Base-by-base conservation (phyloP, 805 yeast species). In the Candida ipomoeae region DNA sequence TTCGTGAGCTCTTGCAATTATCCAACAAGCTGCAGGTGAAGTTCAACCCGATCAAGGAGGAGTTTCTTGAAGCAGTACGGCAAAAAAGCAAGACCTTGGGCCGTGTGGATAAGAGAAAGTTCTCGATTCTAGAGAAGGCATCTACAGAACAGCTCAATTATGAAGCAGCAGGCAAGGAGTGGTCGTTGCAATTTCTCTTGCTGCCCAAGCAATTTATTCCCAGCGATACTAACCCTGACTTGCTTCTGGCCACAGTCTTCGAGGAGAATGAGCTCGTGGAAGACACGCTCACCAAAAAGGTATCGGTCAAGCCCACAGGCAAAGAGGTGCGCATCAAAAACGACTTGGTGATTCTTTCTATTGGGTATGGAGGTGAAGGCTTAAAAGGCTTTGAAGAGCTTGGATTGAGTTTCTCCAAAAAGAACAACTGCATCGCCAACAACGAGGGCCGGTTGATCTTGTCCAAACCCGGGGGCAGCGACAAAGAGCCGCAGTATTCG, bases 301-400 rank as follows among this genome's bases (percentile, higher is more conserved):
- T 51, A 14, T 32, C 46, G 6, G 70, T 74, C 17, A 56, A 53
- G 8, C 67, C 76, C 1, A 75, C 80, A 0, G 72, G 70, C 4
- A 67, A 60, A 6, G 56, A 58, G 14, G 59, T 59, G 2, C 54
- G 60, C 0, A 64, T 76, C 32, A 63, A 74, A 10, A 73, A 83
- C 18, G 94, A 91, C 53, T 66, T 90, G 13, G 84, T 87, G 0
- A 84, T 94, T 41, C 73, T 87, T 5, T 85, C 96, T 10, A 82
- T 92, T 20, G 99, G 99, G 0, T 92, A 89, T 70, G 76, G 79
- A 57, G 90, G 96, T 1, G 64, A 69, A 8, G 81, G 89, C 6
- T 60, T 92, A 14, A 58, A 62, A 1, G 96, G 85, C 3, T 77
- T 86, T 42, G 71, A 74, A 4, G 78, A 76, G 3, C 33, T 59